Conservation (phyloP, 495 filamentous ascomycete genomes). For the Penicillium cinerascens region DNA sequence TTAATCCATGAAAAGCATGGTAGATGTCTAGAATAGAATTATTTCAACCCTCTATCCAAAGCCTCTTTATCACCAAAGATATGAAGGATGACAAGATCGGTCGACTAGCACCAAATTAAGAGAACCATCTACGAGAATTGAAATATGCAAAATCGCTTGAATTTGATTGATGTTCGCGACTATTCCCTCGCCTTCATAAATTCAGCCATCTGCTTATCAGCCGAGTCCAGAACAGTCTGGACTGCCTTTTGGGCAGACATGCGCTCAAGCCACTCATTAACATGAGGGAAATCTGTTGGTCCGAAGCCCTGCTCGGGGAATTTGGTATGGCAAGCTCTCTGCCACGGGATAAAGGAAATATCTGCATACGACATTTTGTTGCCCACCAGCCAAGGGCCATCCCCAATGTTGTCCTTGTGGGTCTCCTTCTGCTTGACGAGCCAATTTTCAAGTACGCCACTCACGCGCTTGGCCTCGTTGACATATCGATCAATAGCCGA, state of each 20-base stretch:
- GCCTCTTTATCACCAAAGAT: too few relatives aligned
- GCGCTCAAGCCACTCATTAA: neutral
- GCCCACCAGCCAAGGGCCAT: constrained; percentile 22
- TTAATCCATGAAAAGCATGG: too few relatives aligned
- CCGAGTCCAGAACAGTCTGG: neutral
- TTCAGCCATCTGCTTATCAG: neutral
- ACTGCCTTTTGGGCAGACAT: neutral
- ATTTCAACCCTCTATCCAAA: too few relatives aligned
- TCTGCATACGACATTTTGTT: constrained; percentile 30
- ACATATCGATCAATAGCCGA: constrained; percentile 41
- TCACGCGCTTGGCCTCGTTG: constrained; percentile 40
- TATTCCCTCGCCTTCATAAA: neutral
- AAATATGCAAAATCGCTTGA: too few relatives aligned
- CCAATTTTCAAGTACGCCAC: constrained; percentile 34
- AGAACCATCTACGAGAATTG: too few relatives aligned
- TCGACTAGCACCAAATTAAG: too few relatives aligned
- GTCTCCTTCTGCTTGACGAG: constrained; percentile 1
- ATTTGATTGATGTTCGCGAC: too few relatives aligned
- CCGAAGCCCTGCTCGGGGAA: neutral
- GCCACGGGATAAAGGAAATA: constrained; percentile 28
- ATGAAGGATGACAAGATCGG: constrained; percentile 18
- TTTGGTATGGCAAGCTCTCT: neutral
- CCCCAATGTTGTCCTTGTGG: neutral
- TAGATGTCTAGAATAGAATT: too few relatives aligned
- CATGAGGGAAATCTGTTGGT: neutral